phyloP scores from a whole-genome alignment of 2,329 filamentous ascomycete species.

The Colletotrichum acutatum region DNA sequence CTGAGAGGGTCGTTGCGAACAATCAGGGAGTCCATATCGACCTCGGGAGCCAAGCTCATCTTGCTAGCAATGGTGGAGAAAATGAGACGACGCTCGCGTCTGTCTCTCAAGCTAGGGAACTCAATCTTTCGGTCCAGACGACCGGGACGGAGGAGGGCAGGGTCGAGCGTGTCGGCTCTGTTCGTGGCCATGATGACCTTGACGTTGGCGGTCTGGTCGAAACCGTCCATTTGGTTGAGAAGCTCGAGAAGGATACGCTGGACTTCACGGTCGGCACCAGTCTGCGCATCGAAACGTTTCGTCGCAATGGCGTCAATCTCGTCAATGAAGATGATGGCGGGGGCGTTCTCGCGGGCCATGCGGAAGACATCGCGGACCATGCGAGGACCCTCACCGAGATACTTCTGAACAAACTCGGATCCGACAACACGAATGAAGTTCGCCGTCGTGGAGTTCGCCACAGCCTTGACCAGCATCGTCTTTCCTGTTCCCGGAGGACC shows the following conservation, averaged over 20 bases:
- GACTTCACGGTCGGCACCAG: conserved; percentile 96
- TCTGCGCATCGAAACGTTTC: conserved; percentile 99
- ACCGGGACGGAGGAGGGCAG: conserved; percentile 91
- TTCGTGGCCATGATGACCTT: conserved; percentile 99
- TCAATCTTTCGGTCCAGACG: conserved; percentile 98
- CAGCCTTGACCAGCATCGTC: conserved; percentile 91
- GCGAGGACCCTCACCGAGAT: conserved; percentile 90
- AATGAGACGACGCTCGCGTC: conserved; percentile 94
- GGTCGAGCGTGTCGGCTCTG: conserved; percentile 95
- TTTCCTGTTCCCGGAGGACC: conserved; percentile 75
- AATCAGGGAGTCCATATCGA: conserved; percentile 95
- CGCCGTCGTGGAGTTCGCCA: conserved; percentile 91
- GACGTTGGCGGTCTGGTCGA: conserved; percentile 98
- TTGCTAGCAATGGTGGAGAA: conserved; percentile 97
- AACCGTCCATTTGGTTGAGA: conserved; percentile 99
- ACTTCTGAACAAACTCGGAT: conserved; percentile 94
- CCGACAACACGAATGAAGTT: conserved; percentile 94
- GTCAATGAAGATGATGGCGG: conserved; percentile 99
- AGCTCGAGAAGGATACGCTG: conserved; percentile 98
- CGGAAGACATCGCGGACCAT: conserved; percentile 99
- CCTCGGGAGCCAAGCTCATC: conserved; percentile 97
- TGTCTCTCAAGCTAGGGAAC: conserved; percentile 94
- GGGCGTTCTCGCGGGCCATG: conserved; percentile 98
- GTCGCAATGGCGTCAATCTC: conserved; percentile 99
- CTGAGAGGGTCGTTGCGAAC: conserved; percentile 96